Base-by-base conservation (phyloP, 1,284 basidiomycete species). In the Rhodotorula sp. region DNA sequence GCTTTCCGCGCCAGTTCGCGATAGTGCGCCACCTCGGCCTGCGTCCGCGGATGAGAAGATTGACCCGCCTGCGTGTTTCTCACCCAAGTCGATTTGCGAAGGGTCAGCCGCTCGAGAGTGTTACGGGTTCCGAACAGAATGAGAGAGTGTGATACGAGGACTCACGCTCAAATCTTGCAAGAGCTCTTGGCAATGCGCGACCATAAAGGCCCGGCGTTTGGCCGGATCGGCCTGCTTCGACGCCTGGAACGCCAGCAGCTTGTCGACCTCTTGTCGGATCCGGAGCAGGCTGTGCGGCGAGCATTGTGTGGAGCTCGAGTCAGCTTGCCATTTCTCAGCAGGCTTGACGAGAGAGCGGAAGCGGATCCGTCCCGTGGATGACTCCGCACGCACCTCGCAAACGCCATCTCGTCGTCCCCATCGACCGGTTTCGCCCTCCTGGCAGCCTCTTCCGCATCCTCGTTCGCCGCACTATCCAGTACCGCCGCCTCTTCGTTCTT, bases 341-440 rank as follows among this genome's bases (percentile, higher is more conserved):
- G 22, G 0, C 5, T 6, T 4, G 7, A 26, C 12, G 29, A 14
- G 22, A 51, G 48, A 24, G 33, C 18, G 20, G 26, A 15, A 20
- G 42, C 18, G 37, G 26, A 18, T 24, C 12, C 46, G 17, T 48
- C 46, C 15, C 15, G 46, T 5, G 22, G 53, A 4, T 26, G 59
- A 60, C n/a, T 7, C 22, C 20, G n/a, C 3, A 77, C 85, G 75
- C 79, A 93, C 93, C 93, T 93, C 20, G 90, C 88, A 78, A 95
- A 95, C 59, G 95, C 89, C 93, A 95, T 95, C 10, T 90, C 91
- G 79, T 96, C 93, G 75, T 94, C 69, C 44, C 66, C 56, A 15
- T 37, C 58, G 30, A 64, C 22, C 18, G 56, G 30, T 61, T 24
- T 30, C 20, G 5, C 42, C 68, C 44, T 17, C 58, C 44, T 37